Evolutionary conservation across 139 green algal species (phyloP), one percentile per base, ranked within the genome.

Genomic region (Chlorella sp.): DNA sequence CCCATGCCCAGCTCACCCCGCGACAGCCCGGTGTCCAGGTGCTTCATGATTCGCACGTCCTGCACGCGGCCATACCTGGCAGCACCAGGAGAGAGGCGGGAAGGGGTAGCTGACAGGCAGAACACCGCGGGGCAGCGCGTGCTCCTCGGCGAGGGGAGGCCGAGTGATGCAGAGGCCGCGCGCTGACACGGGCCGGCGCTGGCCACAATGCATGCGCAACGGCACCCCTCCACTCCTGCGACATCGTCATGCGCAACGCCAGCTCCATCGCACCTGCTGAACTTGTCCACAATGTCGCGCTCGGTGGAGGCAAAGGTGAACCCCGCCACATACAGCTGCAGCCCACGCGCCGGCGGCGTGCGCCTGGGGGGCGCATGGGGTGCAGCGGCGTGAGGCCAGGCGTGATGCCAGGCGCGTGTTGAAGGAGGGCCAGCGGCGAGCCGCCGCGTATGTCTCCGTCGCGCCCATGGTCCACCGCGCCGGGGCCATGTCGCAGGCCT

Each of bases 1-100:
- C 35, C 15, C 40, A 70, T 23, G 27, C 19, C 8, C 8, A 0
- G 38, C 51, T 31, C 35, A 77, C 86, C 86, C 1, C 81, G 56
- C 0, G 77, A 86, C 77, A 91, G 80, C 25, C 88, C 86, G 8
- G 67, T 86, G 3, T n/a, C 23, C 2, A 75, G 71, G 72, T 93
- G 79, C 14, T 86, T 80, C 59, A 93, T 86, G n/a, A 93, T 86
- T 50, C 88, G 88, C 17, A 79, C 80, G 62, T 90, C 80, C 59
- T 50, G 61, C 15, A 87, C 71, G 19, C 61, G 25, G 25, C 86
- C 86, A 67, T 83, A 91, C 23, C 73, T 81, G 31, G 56, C 70
- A 60, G 87, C n/a, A 89, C 43, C 77, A 79, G 41, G 51, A 42
- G 50, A 85, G 74, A 48, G 87, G 23, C 7, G 86, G 80, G 79